These are phyloP conservation scores for Arctostaphylos glauca DNA, from an alignment of 148 eudicot species.

Conservation along the genomic window DNA sequence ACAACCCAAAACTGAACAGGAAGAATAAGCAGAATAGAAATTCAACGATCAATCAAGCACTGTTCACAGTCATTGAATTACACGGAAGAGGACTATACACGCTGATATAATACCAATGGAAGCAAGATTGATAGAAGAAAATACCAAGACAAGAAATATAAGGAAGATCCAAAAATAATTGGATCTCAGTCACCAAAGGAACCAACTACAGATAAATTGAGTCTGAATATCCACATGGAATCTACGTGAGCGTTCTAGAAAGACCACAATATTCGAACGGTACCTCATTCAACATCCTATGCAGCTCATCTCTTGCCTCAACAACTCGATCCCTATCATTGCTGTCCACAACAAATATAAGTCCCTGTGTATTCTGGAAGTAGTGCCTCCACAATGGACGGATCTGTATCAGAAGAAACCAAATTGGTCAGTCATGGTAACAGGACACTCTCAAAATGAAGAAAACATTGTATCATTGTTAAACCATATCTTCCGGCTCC, in stretches of 20 bases:
- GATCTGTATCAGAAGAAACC: slow-evolving; percentile 31
- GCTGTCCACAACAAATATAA: slow-evolving; percentile 56
- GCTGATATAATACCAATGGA: neutral
- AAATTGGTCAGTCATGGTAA: neutral
- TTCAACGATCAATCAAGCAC: neutral
- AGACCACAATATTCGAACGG: neutral
- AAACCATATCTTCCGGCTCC: neutral
- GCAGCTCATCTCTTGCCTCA: slow-evolving; percentile 47
- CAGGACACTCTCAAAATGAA: neutral
- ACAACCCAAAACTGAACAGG: neutral
- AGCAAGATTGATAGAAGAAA: neutral
- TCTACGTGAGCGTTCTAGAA: neutral
- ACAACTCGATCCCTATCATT: slow-evolving; percentile 60
- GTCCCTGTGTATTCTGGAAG: slow-evolving; percentile 58
- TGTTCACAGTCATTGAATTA: neutral
- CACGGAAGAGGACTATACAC: neutral
- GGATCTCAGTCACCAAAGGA: neutral
- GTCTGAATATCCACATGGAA: neutral
- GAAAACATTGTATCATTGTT: neutral
- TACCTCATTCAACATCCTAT: slow-evolving; percentile 64
- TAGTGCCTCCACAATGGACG: slow-evolving; percentile 62
- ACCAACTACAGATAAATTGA: neutral
- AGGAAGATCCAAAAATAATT: neutral
- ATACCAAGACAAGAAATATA: neutral
- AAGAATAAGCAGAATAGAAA: neutral